Evolutionary conservation across 768 basidiomycete species (phyloP), one percentile per base, ranked within the genome.

Genomic region (Agrocybe chaxingu): DNA sequence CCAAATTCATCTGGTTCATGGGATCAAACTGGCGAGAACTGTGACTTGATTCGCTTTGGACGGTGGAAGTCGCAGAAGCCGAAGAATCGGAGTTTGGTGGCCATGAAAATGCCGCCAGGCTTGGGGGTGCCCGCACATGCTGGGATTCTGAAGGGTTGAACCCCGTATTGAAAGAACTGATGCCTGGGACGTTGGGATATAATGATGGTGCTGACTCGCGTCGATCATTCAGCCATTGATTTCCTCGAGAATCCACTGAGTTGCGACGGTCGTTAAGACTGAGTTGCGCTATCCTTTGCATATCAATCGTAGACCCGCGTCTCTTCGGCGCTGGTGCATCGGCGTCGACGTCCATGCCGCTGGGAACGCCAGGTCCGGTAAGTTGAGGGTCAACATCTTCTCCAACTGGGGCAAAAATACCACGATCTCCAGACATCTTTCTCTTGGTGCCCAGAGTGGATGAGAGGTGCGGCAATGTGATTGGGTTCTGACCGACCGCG

Each of bases 261-360:
- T 82, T 81, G 53, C 90, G 80, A 45, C 89, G 85, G 63, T 92
- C 89, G 61, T 86, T 80, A 57, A 92, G 69, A 63, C 80, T 85
- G 58, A 91, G 73, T 59, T 87, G 84, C 10, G 85, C 83, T 57
- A 93, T 81, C 45, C 85, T 74, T 50, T 82, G 81, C 7, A 87
- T 84, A 57, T 93, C 92, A 58, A 91, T 79, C 18, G 87, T 81
- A 12, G 92, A 94, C 31, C 89, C 87, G 42, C 92, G 81, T 57
- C 92, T 82, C 66, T 94, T 94, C 42, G 85, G 80, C 12, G 87
- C 82, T 34, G 86, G 90, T 7, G 71, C 81, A 51, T 87, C 84
- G 31, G 70, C 57, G 62, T 85, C 82, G 42, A 81, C 61, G 57
- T 72, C 72, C 73, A 82, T 82, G 50, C 69, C 72, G 52, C 80